Conservation (phyloP, 2,329 filamentous ascomycete genomes). For the Paracorniculantispora psalliotae region DNA sequence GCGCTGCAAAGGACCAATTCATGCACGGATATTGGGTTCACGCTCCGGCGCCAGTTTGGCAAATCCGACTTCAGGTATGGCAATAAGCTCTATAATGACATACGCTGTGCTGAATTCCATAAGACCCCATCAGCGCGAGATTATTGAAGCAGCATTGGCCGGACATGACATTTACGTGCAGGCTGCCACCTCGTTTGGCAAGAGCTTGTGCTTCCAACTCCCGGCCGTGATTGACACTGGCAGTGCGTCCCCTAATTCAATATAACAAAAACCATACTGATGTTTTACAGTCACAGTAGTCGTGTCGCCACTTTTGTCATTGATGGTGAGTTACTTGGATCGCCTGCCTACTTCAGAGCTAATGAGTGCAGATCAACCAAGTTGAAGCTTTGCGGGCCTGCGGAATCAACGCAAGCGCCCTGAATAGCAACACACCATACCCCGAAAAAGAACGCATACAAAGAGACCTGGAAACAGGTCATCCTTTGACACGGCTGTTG, state of each 20-base stretch:
- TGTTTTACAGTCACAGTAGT: slow-evolving; percentile 70
- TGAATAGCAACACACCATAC: slow-evolving; percentile 75
- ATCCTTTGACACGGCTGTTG: slow-evolving; percentile 75
- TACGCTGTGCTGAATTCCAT: neutral
- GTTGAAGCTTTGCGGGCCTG: slow-evolving; percentile 71
- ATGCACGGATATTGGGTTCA: slow-evolving; percentile 66
- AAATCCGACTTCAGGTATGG: slow-evolving; percentile 67
- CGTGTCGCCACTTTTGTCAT: slow-evolving; percentile 78
- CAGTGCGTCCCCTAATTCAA: slow-evolving; percentile 48
- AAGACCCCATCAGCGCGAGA: slow-evolving; percentile 80
- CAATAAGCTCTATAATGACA: neutral
- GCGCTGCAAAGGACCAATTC: slow-evolving; percentile 42
- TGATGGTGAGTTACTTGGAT: slow-evolving; percentile 63
- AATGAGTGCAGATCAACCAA: slow-evolving; percentile 71
- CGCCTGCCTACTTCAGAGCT: neutral
- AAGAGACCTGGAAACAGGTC: slow-evolving; percentile 78
- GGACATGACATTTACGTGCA: slow-evolving; percentile 91
- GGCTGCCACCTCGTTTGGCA: slow-evolving; percentile 85
- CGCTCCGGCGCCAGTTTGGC: slow-evolving; percentile 66
- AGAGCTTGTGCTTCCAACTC: slow-evolving; percentile 88
- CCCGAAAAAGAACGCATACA: slow-evolving; percentile 64
- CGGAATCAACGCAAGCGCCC: slow-evolving; percentile 73
- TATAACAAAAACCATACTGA: neutral
- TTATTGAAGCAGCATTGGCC: slow-evolving; percentile 74
- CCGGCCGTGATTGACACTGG: slow-evolving; percentile 84